Conservation (phyloP, 139 green algal species). For the Auxenochlorella protothecoides region DNA sequence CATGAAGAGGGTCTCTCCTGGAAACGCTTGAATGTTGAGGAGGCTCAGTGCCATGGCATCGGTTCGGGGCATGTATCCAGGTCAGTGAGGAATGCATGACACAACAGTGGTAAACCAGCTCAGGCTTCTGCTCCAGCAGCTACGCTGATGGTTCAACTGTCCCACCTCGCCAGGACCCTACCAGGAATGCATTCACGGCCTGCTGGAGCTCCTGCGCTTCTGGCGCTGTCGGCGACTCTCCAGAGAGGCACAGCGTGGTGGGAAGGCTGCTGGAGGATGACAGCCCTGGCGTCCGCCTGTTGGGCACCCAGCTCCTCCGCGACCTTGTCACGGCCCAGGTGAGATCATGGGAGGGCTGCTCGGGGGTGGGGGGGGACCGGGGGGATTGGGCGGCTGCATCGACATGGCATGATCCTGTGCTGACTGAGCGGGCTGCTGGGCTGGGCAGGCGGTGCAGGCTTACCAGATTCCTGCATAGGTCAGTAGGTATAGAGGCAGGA, state of each 20-base stretch:
- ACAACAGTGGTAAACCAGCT: too few relatives aligned
- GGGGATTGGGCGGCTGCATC: not conserved
- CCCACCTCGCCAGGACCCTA: too few relatives aligned
- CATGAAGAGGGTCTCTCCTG: not conserved
- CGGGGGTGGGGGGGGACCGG: not conserved
- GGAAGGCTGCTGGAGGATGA: constrained; percentile 13
- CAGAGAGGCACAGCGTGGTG: constrained; percentile 24
- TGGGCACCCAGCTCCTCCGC: too few relatives aligned
- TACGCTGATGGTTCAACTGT: too few relatives aligned
- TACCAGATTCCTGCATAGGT: too few relatives aligned
- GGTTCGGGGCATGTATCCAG: too few relatives aligned
- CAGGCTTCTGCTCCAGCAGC: too few relatives aligned
- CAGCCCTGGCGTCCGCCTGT: not conserved
- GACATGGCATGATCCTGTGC: too few relatives aligned
- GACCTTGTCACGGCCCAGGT: not conserved
- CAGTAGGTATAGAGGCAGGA: too few relatives aligned
- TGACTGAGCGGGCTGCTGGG: too few relatives aligned
- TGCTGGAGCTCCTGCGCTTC: constrained; percentile 31
- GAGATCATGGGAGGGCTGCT: not conserved
- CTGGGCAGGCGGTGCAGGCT: too few relatives aligned
- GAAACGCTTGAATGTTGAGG: not conserved
- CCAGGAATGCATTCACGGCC: constrained; percentile 6
- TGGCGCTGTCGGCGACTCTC: constrained; percentile 17
- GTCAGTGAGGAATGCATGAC: too few relatives aligned
- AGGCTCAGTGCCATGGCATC: not conserved